A percentile compares a stretch with the other conserved stretches of the same genome.
These are phyloP conservation scores for Pseudogymnoascus sp. DNA, from an alignment of 2,329 filamentous ascomycete species.

Conservation along the genomic window DNA sequence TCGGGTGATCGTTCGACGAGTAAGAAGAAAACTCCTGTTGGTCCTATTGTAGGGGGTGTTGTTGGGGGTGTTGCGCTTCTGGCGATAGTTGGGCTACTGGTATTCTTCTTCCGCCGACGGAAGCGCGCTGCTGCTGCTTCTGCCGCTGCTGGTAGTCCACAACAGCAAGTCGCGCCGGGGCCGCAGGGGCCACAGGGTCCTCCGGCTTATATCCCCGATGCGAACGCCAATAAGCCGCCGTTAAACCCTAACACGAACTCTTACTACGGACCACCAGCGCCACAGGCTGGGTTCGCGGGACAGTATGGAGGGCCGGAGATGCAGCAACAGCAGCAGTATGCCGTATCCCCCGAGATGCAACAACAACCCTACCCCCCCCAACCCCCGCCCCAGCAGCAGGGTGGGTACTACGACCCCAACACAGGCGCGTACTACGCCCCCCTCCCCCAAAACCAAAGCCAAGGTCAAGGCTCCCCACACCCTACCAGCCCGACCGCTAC, in stretches of 20 bases:
- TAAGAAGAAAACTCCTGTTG: not conserved
- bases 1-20: not conserved
- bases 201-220: not conserved
- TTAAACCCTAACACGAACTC: not conserved
- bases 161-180: not conserved
- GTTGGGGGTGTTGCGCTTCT: not conserved
- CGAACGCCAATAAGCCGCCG: not conserved
- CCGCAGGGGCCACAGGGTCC: not conserved
- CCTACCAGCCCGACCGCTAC: not conserved
- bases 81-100: not conserved
- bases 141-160: no score
- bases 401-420: not conserved
- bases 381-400: not conserved
- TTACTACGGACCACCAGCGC: not conserved
- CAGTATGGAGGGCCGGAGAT: no score
- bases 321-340: not conserved
- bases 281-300: not conserved
- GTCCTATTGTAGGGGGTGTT: constrained; percentile 3
- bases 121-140: not conserved
- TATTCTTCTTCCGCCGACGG: not conserved
- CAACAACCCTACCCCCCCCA: not conserved
- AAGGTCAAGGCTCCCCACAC: not conserved
- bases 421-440: not conserved
- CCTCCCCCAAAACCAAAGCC: not conserved
- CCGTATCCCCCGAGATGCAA: not conserved